phyloP scores from a whole-genome alignment of 495 filamentous ascomycete genomes.

The Arthonia radiata region DNA sequence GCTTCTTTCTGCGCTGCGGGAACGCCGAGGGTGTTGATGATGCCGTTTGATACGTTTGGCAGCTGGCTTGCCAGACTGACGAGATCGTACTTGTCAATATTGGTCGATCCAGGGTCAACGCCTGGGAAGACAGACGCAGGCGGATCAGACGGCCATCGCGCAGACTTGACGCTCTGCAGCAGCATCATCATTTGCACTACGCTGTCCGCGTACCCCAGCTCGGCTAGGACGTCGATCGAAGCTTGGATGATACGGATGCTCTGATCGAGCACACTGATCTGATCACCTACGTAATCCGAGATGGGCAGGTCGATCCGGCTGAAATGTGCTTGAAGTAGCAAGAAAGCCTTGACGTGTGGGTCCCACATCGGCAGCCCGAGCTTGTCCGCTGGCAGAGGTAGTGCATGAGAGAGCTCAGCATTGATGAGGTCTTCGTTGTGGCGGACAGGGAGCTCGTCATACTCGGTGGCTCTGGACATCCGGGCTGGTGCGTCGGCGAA shows the following conservation, averaged over 20 bases:
- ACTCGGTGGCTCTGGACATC: conserved; percentile 87
- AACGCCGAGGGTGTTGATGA: conserved; percentile 9
- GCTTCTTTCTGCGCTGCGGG: conserved; percentile 5
- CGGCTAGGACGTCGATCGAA: conserved; percentile 80
- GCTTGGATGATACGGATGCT: conserved; percentile 77
- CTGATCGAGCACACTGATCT: conserved; percentile 62
- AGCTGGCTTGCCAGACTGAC: conserved; percentile 21
- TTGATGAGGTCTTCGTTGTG: conserved; percentile 99
- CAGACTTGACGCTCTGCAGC: conserved; percentile 76
- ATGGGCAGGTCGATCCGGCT: conserved; percentile 80
- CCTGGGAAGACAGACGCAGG: conserved; percentile 63
- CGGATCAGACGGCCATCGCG: conserved; percentile 68
- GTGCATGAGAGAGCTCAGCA: conserved; percentile 57
- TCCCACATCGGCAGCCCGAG: conserved; percentile 90
- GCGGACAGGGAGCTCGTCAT: conserved; percentile 92
- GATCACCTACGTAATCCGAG: conserved; percentile 90
- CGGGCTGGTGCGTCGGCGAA: conserved; percentile 75
- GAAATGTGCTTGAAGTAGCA: conserved; percentile 87
- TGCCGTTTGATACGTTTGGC: conserved; percentile 6
- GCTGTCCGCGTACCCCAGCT: conserved; percentile 54
- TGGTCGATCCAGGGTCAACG: conserved; percentile 16
- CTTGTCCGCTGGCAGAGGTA: conserved; percentile 39
- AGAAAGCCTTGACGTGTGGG: conserved; percentile 88
- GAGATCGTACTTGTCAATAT: conserved; percentile 15
- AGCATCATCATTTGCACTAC: conserved; percentile 58